phyloP scores from a whole-genome alignment of 345 rosid genomes.

The Acer saccharum region DNA sequence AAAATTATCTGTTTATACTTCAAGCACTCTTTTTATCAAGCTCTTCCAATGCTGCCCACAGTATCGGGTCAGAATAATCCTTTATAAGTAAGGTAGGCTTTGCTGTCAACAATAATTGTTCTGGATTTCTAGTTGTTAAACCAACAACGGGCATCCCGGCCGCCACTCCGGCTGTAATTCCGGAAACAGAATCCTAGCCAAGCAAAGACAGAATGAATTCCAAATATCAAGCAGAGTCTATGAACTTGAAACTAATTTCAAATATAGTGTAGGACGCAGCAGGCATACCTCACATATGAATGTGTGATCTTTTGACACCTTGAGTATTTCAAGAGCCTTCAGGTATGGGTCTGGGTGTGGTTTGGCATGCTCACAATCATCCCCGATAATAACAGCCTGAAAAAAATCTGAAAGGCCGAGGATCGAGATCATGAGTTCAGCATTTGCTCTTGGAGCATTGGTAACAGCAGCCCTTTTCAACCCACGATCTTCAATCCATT shows the following conservation, averaged over 20 bases:
- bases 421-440: constrained; percentile 77
- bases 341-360: constrained; percentile 89
- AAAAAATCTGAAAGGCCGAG: constrained; percentile 87
- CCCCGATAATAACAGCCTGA: constrained; percentile 67
- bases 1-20: neutral
- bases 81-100: constrained; percentile 75
- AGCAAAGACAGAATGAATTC: neutral
- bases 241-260: neutral
- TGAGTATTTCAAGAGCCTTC: constrained; percentile 79
- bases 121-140: constrained; percentile 77
- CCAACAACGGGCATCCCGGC: constrained; percentile 94
- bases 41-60: constrained; percentile 80
- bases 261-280: neutral
- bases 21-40: constrained; percentile 49
- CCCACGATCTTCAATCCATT: constrained; percentile 88
- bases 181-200: constrained; percentile 78
- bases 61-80: constrained; percentile 75
- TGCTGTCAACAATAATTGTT: constrained; percentile 56
- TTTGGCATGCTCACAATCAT: constrained; percentile 80
- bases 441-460: constrained; percentile 84
- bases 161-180: constrained; percentile 94
- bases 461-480: constrained; percentile 94
- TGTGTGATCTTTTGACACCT: constrained; percentile 82
- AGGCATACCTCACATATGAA: constrained; percentile 67
- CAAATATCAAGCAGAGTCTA: neutral